Base-by-base conservation (phyloP, 805 yeast species). In the Candida incommunis region DNA sequence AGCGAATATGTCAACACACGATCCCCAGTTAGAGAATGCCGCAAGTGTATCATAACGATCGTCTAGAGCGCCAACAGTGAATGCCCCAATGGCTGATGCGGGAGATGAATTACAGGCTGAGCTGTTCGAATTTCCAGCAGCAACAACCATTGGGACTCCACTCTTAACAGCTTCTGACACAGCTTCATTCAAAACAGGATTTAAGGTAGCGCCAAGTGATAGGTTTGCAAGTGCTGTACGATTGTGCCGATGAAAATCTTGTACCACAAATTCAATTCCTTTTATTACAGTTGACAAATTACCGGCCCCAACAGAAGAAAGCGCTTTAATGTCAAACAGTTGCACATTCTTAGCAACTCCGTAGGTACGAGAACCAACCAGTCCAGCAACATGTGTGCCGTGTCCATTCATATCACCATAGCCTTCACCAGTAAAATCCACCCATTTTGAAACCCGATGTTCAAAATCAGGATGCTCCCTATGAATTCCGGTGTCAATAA, bases 351-450 rank as follows among this genome's bases (percentile, higher is more conserved):
- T 87, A 16, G 95, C 85, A 2, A 85, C 92, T 4, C 96, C 96
- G 64, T 68, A 87, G 2, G 78, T 75, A 44, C 64, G 69, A 1
- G 95, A 83, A 0, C 90, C 95, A 45, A 85, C 72, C 11, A 85
- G 66, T 2, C 96, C 96, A 0, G 96, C 95, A 42, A 88, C 94
- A 61, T 87, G 96, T 1, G 96, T 85, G n/a, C 64, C 96, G 60
- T 87, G 96, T 0, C 96, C 96, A 53, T 80, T 79, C 7, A 64
- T 64, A 58, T 88, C 96, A 4, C 83, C 85, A 1, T 70, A 45
- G 9, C 66, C 67, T 34, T 65, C 68, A 2, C 59, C 60, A 0
- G 78, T 70, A 50, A 72, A 68, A 46, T 75, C 78, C 0, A 63
- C 67, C 18, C 73, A 62, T 40, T 59, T 57, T 11, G 61, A 54